A percentile compares a stretch with the other conserved stretches of the same genome.
phyloP scores from a whole-genome alignment of 305 asterid genomes.

The Coffea humblotiana region DNA sequence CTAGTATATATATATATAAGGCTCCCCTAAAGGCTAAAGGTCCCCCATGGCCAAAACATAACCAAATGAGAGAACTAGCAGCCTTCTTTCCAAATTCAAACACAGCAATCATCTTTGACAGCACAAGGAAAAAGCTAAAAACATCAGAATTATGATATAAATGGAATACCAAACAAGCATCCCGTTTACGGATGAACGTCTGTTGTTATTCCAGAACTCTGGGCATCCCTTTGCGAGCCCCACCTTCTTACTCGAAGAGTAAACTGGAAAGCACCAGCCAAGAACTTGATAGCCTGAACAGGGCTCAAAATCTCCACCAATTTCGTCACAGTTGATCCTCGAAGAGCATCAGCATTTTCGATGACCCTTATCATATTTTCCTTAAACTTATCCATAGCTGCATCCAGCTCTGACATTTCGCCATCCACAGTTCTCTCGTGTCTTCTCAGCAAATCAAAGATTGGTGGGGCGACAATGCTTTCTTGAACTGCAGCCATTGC shows the following conservation, averaged over 20 bases:
- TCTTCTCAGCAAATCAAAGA: conserved; percentile 26
- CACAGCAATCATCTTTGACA: no score
- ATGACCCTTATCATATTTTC: conserved; percentile 33
- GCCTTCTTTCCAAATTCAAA: no score
- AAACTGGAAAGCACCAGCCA: conserved; percentile 42
- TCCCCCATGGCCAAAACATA: no score
- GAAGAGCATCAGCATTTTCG: conserved; percentile 41
- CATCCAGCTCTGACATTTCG: conserved; percentile 26
- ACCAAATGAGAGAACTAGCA: no score
- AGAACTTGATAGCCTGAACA: conserved; percentile 38
- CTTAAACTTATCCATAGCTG: conserved; percentile 35
- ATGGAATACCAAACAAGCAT: no score
- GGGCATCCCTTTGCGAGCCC: conserved; percentile 27
- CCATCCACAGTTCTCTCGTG: conserved; percentile 30
- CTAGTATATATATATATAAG: no score
- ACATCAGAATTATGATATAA: no score
- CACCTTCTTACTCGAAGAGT: conserved; percentile 34
- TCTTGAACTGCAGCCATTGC: conserved; percentile 52
- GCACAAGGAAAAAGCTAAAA: no score
- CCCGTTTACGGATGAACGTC: not conserved
- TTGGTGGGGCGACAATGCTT: conserved; percentile 46
- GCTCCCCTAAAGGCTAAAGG: no score
- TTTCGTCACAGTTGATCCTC: conserved; percentile 37
- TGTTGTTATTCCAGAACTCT: not conserved
- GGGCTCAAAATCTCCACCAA: conserved; percentile 41